These are phyloP conservation scores for Nephelium lappaceum DNA, from an alignment of 345 rosid genomes.

Conservation along the genomic window DNA sequence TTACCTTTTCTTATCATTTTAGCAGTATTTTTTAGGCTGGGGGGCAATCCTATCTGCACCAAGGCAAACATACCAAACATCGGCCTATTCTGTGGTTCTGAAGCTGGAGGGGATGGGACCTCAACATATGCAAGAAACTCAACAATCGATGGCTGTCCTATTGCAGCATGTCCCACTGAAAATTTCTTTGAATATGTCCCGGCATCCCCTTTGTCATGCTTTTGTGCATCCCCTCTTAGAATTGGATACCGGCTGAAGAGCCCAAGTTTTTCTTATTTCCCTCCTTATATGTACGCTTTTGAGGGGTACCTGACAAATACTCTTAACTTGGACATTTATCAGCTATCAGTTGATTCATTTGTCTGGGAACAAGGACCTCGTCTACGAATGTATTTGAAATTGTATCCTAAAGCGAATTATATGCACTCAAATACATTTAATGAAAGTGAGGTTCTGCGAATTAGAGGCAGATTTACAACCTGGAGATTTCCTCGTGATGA, in stretches of 20 bases:
- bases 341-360: slow-evolving; percentile 58
- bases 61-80: slow-evolving; percentile 48
- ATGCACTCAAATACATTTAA: slow-evolving; percentile 40
- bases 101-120: slow-evolving; percentile 37
- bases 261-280: slow-evolving; percentile 80
- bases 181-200: slow-evolving; percentile 70
- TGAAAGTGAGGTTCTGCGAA: slow-evolving; percentile 63
- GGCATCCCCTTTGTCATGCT: slow-evolving; percentile 58
- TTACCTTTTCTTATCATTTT: slow-evolving; percentile 26
- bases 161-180: slow-evolving; percentile 66
- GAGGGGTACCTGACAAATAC: slow-evolving; percentile 49
- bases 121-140: slow-evolving; percentile 22
- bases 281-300: slow-evolving; percentile 52
- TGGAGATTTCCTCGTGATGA: slow-evolving; percentile 63
- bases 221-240: slow-evolving; percentile 83
- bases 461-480: slow-evolving; percentile 53
- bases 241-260: slow-evolving; percentile 87
- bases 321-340: slow-evolving; percentile 59
- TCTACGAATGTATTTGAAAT: slow-evolving; percentile 57
- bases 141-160: slow-evolving; percentile 35
- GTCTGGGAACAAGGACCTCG: slow-evolving; percentile 80
- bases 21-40: slow-evolving; percentile 60
- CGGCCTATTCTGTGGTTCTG: slow-evolving; percentile 50
- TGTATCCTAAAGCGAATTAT: slow-evolving; percentile 42
- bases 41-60: slow-evolving; percentile 79